A percentile compares a stretch with the other conserved stretches of the same genome.
These are phyloP conservation scores for Gloeophyllum trabeum DNA, from an alignment of 768 basidiomycete species.

Conservation along the genomic window DNA sequence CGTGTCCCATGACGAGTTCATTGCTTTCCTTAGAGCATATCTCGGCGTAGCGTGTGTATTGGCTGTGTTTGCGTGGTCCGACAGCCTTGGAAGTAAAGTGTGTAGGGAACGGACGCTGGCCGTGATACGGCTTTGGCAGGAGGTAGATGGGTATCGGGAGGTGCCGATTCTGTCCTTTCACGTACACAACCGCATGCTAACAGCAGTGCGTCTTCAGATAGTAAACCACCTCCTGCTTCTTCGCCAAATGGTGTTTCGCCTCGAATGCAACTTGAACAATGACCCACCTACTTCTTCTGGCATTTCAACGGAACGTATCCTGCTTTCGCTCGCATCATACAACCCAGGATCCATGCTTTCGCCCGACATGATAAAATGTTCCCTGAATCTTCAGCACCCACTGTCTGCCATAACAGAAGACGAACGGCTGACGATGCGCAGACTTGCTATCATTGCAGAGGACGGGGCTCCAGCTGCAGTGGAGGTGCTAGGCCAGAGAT, in stretches of 20 bases:
- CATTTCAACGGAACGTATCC: neutral
- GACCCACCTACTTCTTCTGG: constrained; percentile 28
- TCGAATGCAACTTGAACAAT: constrained; percentile 55
- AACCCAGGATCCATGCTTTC: constrained; percentile 33
- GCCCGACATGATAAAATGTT: constrained; percentile 43
- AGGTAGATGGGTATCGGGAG: constrained; percentile 60
- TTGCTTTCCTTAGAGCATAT: constrained; percentile 53
- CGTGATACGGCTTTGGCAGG: constrained; percentile 56
- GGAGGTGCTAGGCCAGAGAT: constrained; percentile 44
- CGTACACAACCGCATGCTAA: constrained; percentile 1
- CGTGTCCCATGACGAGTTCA: constrained; percentile 43
- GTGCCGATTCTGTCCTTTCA: constrained; percentile 22
- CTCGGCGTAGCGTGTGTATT: constrained; percentile 59
- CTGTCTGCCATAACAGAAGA: constrained; percentile 51
- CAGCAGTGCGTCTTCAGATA: constrained; percentile 38
- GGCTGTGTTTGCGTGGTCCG: constrained; percentile 71
- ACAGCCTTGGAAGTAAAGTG: constrained; percentile 53
- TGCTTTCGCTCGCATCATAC: neutral
- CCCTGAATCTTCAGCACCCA: constrained; percentile 47
- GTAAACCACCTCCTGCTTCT: constrained; percentile 63
- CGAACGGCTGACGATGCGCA: constrained; percentile 45
- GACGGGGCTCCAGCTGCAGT: constrained; percentile 54
- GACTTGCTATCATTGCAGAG: constrained; percentile 56
- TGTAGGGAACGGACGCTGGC: constrained; percentile 57
- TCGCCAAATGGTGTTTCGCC: constrained; percentile 59